A percentile compares a stretch with the other conserved stretches of the same genome.
These are phyloP conservation scores for Mycena pura DNA, from an alignment of 768 basidiomycete genomes.

Conservation along the genomic window DNA sequence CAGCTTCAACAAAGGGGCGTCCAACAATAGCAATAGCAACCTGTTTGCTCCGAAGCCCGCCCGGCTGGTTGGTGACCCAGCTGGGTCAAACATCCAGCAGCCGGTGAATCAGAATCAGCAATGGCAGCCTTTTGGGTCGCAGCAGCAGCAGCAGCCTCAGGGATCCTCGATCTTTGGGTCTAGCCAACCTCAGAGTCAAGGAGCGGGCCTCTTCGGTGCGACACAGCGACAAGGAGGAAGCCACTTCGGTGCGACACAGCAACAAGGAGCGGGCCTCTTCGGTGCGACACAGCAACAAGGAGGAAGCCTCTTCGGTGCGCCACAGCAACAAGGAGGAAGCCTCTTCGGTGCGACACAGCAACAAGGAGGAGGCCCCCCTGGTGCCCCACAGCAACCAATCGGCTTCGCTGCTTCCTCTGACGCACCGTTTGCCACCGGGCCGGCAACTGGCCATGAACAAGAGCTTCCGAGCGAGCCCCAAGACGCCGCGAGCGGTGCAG, in stretches of 20 bases:
- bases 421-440: too few relatives aligned
- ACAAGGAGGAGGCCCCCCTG: not conserved
- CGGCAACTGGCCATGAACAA: not conserved
- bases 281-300: not conserved
- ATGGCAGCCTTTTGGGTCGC: conserved; percentile 18
- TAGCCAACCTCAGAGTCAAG: too few relatives aligned
- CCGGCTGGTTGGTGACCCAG: too few relatives aligned
- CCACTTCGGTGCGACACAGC: not conserved
- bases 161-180: too few relatives aligned
- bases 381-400: not conserved
- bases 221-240: not conserved
- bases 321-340: not conserved
- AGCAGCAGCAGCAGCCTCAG: conserved; percentile 15
- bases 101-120: conserved; percentile 26
- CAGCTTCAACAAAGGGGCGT: conserved; percentile 9
- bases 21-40: too few relatives aligned
- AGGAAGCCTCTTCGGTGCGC: not conserved
- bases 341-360: not conserved
- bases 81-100: too few relatives aligned
- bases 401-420: not conserved
- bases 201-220: too few relatives aligned
- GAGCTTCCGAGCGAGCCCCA: not conserved
- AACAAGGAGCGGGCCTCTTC: not conserved
- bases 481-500: too few relatives aligned
- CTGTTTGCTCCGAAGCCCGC: not conserved